phyloP scores from a whole-genome alignment of 345 rosid species.

The Populus euphratica region DNA sequence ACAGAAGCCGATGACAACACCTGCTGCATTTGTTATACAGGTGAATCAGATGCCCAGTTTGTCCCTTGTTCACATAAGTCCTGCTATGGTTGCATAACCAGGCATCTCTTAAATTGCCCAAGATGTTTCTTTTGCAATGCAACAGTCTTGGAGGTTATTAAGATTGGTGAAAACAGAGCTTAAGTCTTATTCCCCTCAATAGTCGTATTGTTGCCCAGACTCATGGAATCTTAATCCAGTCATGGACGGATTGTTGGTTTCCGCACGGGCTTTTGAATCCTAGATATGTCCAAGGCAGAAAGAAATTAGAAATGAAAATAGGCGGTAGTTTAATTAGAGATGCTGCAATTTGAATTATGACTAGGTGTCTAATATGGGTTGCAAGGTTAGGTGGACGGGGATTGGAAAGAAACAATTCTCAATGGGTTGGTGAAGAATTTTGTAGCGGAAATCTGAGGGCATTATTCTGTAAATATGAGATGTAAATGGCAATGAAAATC shows the following conservation, averaged over 20 bases:
- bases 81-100: conserved; percentile 89
- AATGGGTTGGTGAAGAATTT: conserved; percentile 29
- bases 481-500: conserved; percentile 44
- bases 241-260: not conserved
- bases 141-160: conserved; percentile 56
- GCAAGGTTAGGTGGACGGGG: not conserved
- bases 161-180: conserved; percentile 22
- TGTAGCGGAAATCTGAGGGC: conserved; percentile 46
- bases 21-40: conserved; percentile 84
- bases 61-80: conserved; percentile 81
- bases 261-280: conserved; percentile 1
- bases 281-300: not conserved
- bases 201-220: not conserved
- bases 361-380: not conserved
- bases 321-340: not conserved
- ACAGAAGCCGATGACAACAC: conserved; percentile 49
- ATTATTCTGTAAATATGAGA: conserved; percentile 60
- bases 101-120: conserved; percentile 84
- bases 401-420: not conserved
- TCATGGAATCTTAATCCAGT: not conserved
- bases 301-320: not conserved
- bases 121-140: conserved; percentile 97
- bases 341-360: conserved; percentile 7
- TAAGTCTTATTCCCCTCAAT: not conserved
- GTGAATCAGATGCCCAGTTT: conserved; percentile 62